Evolutionary conservation across 352 stramenopile species (phyloP).

Genomic region (Pythium dissotocum): DNA sequence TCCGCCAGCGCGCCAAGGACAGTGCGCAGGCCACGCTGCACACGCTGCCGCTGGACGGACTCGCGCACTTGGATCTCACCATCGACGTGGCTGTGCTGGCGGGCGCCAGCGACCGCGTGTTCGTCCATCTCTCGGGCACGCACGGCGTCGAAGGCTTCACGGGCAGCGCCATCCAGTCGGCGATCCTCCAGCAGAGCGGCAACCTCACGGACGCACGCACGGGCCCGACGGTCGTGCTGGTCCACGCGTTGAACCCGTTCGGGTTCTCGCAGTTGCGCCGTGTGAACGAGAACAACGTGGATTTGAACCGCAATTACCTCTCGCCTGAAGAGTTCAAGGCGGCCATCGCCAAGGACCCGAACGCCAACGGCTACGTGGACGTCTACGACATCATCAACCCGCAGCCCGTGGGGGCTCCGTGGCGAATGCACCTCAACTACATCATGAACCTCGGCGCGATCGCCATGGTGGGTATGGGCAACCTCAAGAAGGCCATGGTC

Average conservation of each 20-base stretch:
- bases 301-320: constrained; percentile 94
- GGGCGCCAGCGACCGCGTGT: constrained; percentile 42
- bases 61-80: constrained; percentile 52
- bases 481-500: constrained; percentile 87
- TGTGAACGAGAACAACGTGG: constrained; percentile 94
- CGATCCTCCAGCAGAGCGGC: constrained; percentile 40
- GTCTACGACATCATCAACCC: constrained; percentile 78
- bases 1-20: constrained; percentile 37
- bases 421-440: constrained; percentile 19
- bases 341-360: constrained; percentile 59
- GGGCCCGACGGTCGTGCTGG: constrained; percentile 83
- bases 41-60: constrained; percentile 46
- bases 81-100: constrained; percentile 68
- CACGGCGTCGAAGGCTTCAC: constrained; percentile 84
- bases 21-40: constrained; percentile 35
- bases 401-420: constrained; percentile 7
- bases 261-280: constrained; percentile 88
- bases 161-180: constrained; percentile 77
- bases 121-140: constrained; percentile 81
- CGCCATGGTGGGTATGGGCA: constrained; percentile 38
- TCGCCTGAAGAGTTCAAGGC: constrained; percentile 49
- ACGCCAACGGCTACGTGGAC: constrained; percentile 76
- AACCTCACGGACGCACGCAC: constrained; percentile 11
- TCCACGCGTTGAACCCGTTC: constrained; percentile 93
- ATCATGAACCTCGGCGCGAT: constrained; percentile 40